phyloP scores from a whole-genome alignment of 805 yeast genomes.

The Kazachstania taianensis region DNA sequence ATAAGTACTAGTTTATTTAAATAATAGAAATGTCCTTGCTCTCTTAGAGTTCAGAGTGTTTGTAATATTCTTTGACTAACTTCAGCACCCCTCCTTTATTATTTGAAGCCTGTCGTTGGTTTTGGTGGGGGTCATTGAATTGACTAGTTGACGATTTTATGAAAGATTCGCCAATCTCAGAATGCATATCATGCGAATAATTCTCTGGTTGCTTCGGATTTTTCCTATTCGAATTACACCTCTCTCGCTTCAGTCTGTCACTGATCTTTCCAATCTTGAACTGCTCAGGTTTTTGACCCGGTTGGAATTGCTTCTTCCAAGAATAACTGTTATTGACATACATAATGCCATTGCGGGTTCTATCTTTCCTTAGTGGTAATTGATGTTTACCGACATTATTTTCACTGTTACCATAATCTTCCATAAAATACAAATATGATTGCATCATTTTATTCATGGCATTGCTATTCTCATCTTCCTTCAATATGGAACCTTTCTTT shows the following conservation, averaged over 20 bases:
- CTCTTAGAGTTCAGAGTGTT: conserved; percentile 30
- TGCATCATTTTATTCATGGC: conserved; percentile 82
- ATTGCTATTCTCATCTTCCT: conserved; percentile 8
- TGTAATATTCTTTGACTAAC: conserved; percentile 70
- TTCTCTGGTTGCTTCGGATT: not conserved
- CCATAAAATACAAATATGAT: conserved; percentile 78
- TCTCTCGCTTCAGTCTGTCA: not conserved
- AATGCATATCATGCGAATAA: not conserved
- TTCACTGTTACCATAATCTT: conserved; percentile 55
- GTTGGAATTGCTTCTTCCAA: conserved; percentile 28
- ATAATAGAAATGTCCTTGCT: too few species aligned
- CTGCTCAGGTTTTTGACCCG: conserved; percentile 23
- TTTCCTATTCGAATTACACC: not conserved
- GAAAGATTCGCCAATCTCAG: conserved; percentile 7
- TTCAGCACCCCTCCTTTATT: conserved; percentile 52
- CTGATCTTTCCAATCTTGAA: conserved; percentile 6
- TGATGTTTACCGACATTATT: conserved; percentile 30
- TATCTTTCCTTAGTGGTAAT: conserved; percentile 13
- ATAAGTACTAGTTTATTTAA: too few species aligned
- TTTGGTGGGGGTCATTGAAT: not conserved
- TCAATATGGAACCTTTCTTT: too few species aligned
- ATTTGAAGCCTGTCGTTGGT: not conserved
- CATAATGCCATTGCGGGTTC: not conserved
- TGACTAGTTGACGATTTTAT: conserved; percentile 5
- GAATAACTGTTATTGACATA: conserved; percentile 21